phyloP scores from a whole-genome alignment of 2,329 filamentous ascomycete species.

The Calonectria pteridis region DNA sequence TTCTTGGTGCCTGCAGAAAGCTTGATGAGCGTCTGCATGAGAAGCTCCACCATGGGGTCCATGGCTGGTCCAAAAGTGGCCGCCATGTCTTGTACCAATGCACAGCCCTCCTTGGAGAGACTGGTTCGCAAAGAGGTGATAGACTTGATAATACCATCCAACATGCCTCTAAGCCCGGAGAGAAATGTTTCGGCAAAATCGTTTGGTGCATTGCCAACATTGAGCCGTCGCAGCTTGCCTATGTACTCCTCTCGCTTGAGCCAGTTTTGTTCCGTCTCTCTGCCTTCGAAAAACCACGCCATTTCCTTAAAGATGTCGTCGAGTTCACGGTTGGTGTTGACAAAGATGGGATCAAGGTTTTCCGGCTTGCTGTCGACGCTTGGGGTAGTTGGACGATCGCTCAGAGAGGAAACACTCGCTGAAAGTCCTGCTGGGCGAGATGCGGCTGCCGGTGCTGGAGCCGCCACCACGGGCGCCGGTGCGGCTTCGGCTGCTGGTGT shows the following conservation, averaged over 20 bases:
- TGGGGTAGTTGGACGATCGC: slow-evolving; percentile 70
- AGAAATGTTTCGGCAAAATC: slow-evolving; percentile 82
- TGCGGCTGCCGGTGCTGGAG: neutral
- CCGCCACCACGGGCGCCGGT: slow-evolving; percentile 54
- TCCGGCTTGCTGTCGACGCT: slow-evolving; percentile 75
- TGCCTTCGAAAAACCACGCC: slow-evolving; percentile 85
- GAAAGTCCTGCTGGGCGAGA: slow-evolving; percentile 57
- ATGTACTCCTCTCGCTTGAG: slow-evolving; percentile 85
- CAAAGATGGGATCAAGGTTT: slow-evolving; percentile 81
- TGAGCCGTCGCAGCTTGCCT: slow-evolving; percentile 79
- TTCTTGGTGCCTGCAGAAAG: slow-evolving; percentile 92
- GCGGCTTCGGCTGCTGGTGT: slow-evolving; percentile 53
- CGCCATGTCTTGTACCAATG: slow-evolving; percentile 86
- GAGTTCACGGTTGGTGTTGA: slow-evolving; percentile 88
- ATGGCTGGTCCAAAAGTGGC: slow-evolving; percentile 80
- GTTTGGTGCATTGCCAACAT: slow-evolving; percentile 84
- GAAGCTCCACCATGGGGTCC: slow-evolving; percentile 89
- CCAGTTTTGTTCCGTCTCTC: slow-evolving; percentile 94
- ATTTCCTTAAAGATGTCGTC: slow-evolving; percentile 89
- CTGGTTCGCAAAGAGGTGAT: slow-evolving; percentile 88
- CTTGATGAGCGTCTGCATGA: slow-evolving; percentile 91
- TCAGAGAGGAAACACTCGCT: slow-evolving; percentile 64
- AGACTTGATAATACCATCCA: slow-evolving; percentile 92
- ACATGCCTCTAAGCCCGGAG: slow-evolving; percentile 75
- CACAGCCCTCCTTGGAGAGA: slow-evolving; percentile 87